Base-by-base conservation (phyloP, 129 eudicot genomes). In the Cynara cardunculus region DNA sequence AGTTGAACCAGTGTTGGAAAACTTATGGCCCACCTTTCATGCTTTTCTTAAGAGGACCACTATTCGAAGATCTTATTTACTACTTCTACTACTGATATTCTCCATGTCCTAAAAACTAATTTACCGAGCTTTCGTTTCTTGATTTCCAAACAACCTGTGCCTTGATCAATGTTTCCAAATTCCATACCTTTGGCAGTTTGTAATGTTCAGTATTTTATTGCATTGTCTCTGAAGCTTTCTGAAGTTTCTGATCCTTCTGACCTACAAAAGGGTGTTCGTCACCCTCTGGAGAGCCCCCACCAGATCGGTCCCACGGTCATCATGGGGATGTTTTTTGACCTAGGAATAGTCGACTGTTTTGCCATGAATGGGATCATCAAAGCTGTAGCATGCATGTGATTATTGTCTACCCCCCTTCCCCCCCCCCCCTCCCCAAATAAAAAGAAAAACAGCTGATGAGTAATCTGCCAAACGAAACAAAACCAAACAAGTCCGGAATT, bases 1-100 rank as follows among this genome's bases (percentile, higher is more conserved):
- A 81, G 96, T 87, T 90, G 96, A 87, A 82, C 87, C 90, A 85
- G 89, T 86, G 87, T 87, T 87, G 86, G 86, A 78, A 80, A 88
- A 83, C 87, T 78, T 81, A 81, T 85, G 94, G 91, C 90, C 94
- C 83, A 83, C 91, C 90, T 35, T 84, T 84, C 86, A 80, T 39
- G 88, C 90, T 87, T 78, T 84, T 59, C 73, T 81, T 85, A 84
- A 70, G 89, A 78, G 88, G 90, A 86, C 96, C 96, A 84, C 81
- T 85, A 87, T 77, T 87, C 69, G 92, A 90, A 86, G 96, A 84
- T 83, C 87, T 87, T 84, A 73, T 79, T 19, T 72, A 84, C 82
- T 81, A 84, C 73, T 80, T 73, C 35, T 84, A 84, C 73, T 80
- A 76, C 35, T 84, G 61, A 69, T 84, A 77, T 78, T 82, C 41